A percentile compares a stretch with the other conserved stretches of the same genome.
Evolutionary conservation across 306 rosid species (phyloP).

Genomic region (Rosa chinensis): DNA sequence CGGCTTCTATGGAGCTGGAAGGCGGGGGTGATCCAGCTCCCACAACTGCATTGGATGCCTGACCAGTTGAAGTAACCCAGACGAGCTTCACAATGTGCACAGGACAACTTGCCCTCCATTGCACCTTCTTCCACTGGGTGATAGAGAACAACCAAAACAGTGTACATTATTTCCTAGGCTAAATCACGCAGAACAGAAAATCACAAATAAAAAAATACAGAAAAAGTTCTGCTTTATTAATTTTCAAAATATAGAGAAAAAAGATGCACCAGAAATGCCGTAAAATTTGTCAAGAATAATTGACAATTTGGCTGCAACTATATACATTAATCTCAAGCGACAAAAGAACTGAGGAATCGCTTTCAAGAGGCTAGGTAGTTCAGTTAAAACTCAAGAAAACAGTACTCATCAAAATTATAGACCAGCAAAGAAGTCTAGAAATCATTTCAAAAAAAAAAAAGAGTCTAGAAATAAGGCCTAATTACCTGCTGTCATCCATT

Average conservation of each 20-base stretch:
- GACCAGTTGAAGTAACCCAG: slow-evolving; percentile 95
- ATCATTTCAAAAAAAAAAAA: no score
- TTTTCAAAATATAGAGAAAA: not conserved
- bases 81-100: slow-evolving; percentile 89
- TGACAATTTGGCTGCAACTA: not conserved
- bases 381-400: not conserved
- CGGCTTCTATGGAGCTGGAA: slow-evolving; percentile 93
- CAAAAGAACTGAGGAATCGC: not conserved
- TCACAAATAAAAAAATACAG: no score
- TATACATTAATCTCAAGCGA: not conserved
- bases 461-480: not conserved
- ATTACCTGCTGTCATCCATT: slow-evolving; percentile 93
- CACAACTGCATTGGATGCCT: slow-evolving; percentile 96
- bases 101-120: slow-evolving; percentile 78
- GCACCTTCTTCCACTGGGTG: slow-evolving; percentile 93
- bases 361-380: not conserved
- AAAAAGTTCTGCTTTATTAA: not conserved
- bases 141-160: slow-evolving; percentile 30
- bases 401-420: not conserved
- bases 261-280: not conserved
- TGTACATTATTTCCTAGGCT: slow-evolving; percentile 6
- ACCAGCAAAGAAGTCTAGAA: not conserved
- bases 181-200: not conserved
- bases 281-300: not conserved
- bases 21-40: slow-evolving; percentile 98